Conservation (phyloP, 2,329 filamentous ascomycete genomes). For the Talaromyces sp. region DNA sequence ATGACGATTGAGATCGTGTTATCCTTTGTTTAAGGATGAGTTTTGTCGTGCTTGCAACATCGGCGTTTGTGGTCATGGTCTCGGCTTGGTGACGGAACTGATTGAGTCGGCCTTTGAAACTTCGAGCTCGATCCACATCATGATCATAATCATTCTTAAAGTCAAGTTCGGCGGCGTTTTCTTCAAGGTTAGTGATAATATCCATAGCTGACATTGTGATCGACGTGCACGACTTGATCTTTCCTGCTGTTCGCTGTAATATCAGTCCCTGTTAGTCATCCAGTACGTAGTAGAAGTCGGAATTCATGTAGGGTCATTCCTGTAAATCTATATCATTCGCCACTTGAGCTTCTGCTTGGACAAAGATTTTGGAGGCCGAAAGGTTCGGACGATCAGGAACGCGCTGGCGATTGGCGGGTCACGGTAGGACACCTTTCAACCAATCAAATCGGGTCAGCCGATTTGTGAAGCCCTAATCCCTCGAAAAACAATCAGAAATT, state of each 20-base stretch:
- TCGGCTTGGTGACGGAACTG: conserved; percentile 31
- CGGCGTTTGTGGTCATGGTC: neutral
- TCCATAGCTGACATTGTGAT: neutral
- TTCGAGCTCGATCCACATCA: conserved; percentile 31
- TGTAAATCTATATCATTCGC: neutral
- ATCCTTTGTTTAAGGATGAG: neutral
- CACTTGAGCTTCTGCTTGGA: neutral
- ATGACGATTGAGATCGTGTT: conserved; percentile 3
- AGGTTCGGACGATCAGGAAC: neutral
- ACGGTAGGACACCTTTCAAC: neutral
- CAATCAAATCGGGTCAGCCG: neutral
- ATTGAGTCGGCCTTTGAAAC: conserved; percentile 36
- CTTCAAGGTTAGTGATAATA: neutral
- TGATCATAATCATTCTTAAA: conserved; percentile 1
- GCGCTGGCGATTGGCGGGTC: neutral
- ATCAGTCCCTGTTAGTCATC: neutral
- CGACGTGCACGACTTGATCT: neutral
- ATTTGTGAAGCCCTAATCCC: neutral
- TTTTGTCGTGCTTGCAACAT: neutral
- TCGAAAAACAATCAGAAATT: too few species aligned
- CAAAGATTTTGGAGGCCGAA: neutral
- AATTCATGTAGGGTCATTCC: too few species aligned
- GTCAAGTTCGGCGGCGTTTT: neutral
- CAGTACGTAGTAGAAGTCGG: neutral
- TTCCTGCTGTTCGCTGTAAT: neutral